phyloP scores from a whole-genome alignment of 345 rosid species.

The Salix exigua region DNA sequence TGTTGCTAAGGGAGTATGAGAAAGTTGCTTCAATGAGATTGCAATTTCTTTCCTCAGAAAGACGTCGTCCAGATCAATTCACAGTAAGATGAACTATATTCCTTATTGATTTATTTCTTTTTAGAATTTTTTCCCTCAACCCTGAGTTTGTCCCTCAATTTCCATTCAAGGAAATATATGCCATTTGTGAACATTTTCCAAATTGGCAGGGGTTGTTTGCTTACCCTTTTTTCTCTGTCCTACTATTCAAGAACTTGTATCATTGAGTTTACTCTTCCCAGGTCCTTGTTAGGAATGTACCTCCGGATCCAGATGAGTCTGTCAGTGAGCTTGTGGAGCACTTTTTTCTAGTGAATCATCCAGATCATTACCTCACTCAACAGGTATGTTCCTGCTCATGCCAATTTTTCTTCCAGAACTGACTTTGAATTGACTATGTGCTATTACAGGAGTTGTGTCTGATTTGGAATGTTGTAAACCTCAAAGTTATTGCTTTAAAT shows the following conservation, averaged over 20 bases:
- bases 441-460: neutral
- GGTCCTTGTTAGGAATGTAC: conserved; percentile 84
- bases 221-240: neutral
- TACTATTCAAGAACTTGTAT: neutral
- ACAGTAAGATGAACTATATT: conserved; percentile 47
- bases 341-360: conserved; percentile 81
- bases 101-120: neutral
- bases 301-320: conserved; percentile 72
- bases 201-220: neutral
- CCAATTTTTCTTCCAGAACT: neutral
- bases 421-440: neutral
- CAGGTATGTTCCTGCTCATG: conserved; percentile 36
- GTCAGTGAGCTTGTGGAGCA: conserved; percentile 85
- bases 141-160: neutral
- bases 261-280: conserved; percentile 17
- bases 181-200: neutral
- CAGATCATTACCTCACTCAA: conserved; percentile 68
- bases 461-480: neutral
- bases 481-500: neutral
- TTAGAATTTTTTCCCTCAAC: neutral
- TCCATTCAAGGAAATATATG: neutral
- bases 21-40: conserved; percentile 70
- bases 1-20: conserved; percentile 76
- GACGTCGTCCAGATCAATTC: conserved; percentile 89
- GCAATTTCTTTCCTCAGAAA: conserved; percentile 77